Conservation (phyloP, 2,329 filamentous ascomycete species). For the Madurella mycetomatis region DNA sequence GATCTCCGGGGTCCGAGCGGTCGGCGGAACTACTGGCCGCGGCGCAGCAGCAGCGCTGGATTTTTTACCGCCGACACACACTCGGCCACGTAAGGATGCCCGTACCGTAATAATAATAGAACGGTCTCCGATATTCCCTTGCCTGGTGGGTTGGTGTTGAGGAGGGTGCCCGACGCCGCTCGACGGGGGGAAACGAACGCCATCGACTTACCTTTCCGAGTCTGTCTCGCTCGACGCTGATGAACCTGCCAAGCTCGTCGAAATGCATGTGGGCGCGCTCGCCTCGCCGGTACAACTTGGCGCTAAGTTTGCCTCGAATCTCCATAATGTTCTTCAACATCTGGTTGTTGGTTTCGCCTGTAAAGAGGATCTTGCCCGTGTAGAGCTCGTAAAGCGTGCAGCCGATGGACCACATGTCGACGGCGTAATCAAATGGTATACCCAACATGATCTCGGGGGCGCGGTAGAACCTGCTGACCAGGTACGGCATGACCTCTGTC, state of each 20-base stretch:
- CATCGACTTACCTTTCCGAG: slow-evolving; percentile 61
- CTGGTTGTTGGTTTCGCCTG: slow-evolving; percentile 92
- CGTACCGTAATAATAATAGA: not conserved
- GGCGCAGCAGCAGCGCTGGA: slow-evolving; percentile 5
- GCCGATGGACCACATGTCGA: slow-evolving; percentile 97
- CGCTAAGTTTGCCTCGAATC: slow-evolving; percentile 84
- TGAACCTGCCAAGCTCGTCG: slow-evolving; percentile 77
- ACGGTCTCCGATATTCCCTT: not conserved
- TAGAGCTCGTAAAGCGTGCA: slow-evolving; percentile 97
- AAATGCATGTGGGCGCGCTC: slow-evolving; percentile 74
- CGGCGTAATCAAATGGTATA: slow-evolving; percentile 89
- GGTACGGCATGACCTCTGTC: slow-evolving; percentile 87
- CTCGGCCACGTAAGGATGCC: not conserved
- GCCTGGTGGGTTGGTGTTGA: too few relatives aligned
- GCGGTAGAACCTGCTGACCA: slow-evolving; percentile 95
- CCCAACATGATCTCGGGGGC: slow-evolving; percentile 96
- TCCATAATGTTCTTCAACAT: slow-evolving; percentile 98
- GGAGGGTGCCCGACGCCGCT: not conserved
- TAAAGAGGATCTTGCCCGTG: slow-evolving; percentile 95
- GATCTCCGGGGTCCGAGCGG: slow-evolving; percentile 2
- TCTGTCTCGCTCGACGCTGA: slow-evolving; percentile 81
- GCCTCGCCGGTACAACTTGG: slow-evolving; percentile 82
- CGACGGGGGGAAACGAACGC: slow-evolving; percentile 6
- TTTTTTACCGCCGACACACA: not conserved
- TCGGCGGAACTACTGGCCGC: slow-evolving; percentile 8